phyloP scores from a whole-genome alignment of 2,329 filamentous ascomycete species.

The Myriosclerotinia duriaeana region DNA sequence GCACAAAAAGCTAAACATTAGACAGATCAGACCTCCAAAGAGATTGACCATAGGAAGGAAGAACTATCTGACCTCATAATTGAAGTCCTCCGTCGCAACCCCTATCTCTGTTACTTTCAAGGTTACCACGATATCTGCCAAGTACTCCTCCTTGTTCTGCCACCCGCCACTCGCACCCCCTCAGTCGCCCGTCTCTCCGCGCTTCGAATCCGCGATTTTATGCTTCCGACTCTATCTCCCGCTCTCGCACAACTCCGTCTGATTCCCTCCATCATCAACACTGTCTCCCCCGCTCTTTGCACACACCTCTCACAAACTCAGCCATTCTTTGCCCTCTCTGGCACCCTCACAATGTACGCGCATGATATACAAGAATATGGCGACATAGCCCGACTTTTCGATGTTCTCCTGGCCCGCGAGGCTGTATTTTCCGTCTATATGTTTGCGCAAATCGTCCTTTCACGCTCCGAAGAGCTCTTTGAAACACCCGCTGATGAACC shows the following conservation, averaged over 20 bases:
- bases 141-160: conserved; percentile 85
- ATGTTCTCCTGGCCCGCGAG: conserved; percentile 83
- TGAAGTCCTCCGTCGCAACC: conserved; percentile 74
- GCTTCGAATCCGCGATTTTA: conserved; percentile 92
- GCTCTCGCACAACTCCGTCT: conserved; percentile 83
- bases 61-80: conserved; percentile 80
- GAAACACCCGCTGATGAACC: conserved; percentile 79
- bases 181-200: conserved; percentile 80
- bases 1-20: conserved; percentile 33
- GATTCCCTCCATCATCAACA: conserved; percentile 75
- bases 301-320: conserved; percentile 73
- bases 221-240: conserved; percentile 83
- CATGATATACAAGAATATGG: conserved; percentile 91
- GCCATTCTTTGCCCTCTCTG: conserved; percentile 91
- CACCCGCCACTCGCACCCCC: conserved; percentile 56
- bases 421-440: conserved; percentile 89
- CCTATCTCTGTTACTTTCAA: conserved; percentile 92
- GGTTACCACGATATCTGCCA: conserved; percentile 99
- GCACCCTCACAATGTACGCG: conserved; percentile 91
- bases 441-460: conserved; percentile 83
- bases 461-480: conserved; percentile 79
- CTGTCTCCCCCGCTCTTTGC: conserved; percentile 69
- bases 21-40: conserved; percentile 66
- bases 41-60: conserved; percentile 68
- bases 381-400: conserved; percentile 87